phyloP scores from a whole-genome alignment of 2,329 filamentous ascomycete genomes.

The Emydomyces testavorans region DNA sequence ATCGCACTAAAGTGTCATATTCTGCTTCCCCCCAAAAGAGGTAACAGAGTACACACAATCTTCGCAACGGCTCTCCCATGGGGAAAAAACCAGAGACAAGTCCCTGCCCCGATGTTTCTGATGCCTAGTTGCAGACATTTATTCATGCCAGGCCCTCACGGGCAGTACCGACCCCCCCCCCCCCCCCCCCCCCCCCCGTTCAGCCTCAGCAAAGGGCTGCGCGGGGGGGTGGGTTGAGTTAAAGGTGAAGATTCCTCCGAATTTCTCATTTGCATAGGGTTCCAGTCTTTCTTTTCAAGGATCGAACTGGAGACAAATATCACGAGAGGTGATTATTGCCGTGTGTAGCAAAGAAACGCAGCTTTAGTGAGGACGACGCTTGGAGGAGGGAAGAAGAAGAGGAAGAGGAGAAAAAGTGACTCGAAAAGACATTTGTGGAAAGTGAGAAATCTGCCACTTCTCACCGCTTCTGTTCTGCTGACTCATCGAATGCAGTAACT shows the following conservation, averaged over 20 bases:
- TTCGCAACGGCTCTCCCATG: slow-evolving; percentile 91
- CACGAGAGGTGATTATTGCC: slow-evolving; percentile 39
- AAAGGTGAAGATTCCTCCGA: slow-evolving; percentile 83
- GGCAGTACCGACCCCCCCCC: slow-evolving; percentile 49
- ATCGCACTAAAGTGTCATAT: slow-evolving; percentile 85
- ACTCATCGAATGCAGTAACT: background rate
- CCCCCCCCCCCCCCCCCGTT: background rate
- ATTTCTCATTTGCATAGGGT: slow-evolving; percentile 78
- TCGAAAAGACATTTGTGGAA: slow-evolving; percentile 10
- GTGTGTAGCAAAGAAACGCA: slow-evolving; percentile 91
- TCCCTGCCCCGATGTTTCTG: slow-evolving; percentile 69
- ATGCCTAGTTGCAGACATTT: slow-evolving; percentile 75
- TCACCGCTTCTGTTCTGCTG: background rate
- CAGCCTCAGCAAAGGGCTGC: background rate
- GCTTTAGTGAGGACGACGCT: slow-evolving; percentile 80
- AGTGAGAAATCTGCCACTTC: slow-evolving; percentile 4
- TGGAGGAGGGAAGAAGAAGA: slow-evolving; percentile 35
- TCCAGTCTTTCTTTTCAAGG: slow-evolving; percentile 14
- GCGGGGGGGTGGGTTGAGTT: slow-evolving; percentile 28
- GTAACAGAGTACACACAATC: slow-evolving; percentile 56
- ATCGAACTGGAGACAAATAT: slow-evolving; percentile 12
- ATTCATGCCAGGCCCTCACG: slow-evolving; percentile 81
- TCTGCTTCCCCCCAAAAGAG: slow-evolving; percentile 4
- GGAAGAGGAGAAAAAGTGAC: slow-evolving; percentile 17
- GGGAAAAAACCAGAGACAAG: slow-evolving; percentile 41